These are phyloP conservation scores for Fraxinus floribunda DNA, from an alignment of 305 asterid genomes.

Conservation along the genomic window DNA sequence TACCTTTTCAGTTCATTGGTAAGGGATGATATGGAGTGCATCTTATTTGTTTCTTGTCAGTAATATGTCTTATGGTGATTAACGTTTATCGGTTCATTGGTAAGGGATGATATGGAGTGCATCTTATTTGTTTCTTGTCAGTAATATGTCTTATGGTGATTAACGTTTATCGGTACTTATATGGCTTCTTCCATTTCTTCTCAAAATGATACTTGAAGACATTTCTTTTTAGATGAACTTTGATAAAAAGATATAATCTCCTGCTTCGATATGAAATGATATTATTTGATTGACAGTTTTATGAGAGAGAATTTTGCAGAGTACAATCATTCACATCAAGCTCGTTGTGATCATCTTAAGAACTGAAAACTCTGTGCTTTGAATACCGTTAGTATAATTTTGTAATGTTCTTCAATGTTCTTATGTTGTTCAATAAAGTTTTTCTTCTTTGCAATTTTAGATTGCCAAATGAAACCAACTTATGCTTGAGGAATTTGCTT, in stretches of 20 bases:
- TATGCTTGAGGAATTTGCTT: neutral
- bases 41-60: neutral
- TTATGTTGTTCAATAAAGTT: neutral
- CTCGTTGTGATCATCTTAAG: neutral
- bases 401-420: neutral
- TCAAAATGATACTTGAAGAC: neutral
- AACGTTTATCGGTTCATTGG: slow-evolving; percentile 47
- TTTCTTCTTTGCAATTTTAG: neutral
- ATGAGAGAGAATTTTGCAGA: neutral
- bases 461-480: neutral
- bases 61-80: neutral
- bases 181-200: neutral
- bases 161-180: neutral
- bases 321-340: neutral
- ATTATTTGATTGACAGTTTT: neutral
- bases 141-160: neutral
- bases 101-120: slow-evolving; percentile 33
- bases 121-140: neutral
- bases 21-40: slow-evolving; percentile 26
- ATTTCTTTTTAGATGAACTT: neutral
- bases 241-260: neutral
- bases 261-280: neutral
- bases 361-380: neutral
- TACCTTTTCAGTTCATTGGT: slow-evolving; percentile 81
- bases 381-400: neutral